Base-by-base conservation (phyloP, 257 asterid genomes). In the Solanum appendiculatum region DNA sequence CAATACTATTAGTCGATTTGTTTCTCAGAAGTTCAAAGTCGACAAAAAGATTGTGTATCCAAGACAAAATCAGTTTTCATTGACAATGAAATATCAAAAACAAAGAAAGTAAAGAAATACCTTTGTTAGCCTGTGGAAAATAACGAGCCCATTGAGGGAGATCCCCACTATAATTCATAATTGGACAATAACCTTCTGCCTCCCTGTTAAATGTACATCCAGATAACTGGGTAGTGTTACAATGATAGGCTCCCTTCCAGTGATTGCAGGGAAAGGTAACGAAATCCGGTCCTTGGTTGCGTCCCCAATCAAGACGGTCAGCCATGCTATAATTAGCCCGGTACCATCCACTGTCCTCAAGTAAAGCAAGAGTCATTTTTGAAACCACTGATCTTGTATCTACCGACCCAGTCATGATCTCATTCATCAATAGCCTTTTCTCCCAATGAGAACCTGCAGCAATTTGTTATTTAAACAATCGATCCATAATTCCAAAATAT, bases 331-430 rank as follows among this genome's bases (percentile, higher is more conserved):
- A 96, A 89, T 96, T 94, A 90, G 99, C 99, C 69, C 88, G 90
- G 92, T 96, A 96, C 99, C 99, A 96, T 86, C 99, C 99, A 89
- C 98, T 95, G 86, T 96, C 99, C 90, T 96, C 99, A 36, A 96
- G 98, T 87, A 96, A 90, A 88, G 99, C 98, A 80, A 96, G 97
- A 9, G 99, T 96, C 99, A 96, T 95, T 90, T 93, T 95, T 14
- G 99, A 96, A 87, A 96, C 98, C 42, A 96, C 99, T 75, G 99
- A 96, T 92, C 98, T 93, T 40, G 98, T 94, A 90, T 96, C 99
- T 58, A 96, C 99, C n/a, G 99, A 96, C 88, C 99, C 99, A 2
- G 99, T 96, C 99, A 96, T 96, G 48, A 96, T 96, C 95, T 96
- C 99, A 82, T 95, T 95, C 99, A 96, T 96, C 88, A 96, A 86